Percentiles rank a stretch among this genome's conserved stretches.
These are phyloP conservation scores for Candida methanosorbosa DNA, from an alignment of 805 yeast genomes.

Conservation along the genomic window DNA sequence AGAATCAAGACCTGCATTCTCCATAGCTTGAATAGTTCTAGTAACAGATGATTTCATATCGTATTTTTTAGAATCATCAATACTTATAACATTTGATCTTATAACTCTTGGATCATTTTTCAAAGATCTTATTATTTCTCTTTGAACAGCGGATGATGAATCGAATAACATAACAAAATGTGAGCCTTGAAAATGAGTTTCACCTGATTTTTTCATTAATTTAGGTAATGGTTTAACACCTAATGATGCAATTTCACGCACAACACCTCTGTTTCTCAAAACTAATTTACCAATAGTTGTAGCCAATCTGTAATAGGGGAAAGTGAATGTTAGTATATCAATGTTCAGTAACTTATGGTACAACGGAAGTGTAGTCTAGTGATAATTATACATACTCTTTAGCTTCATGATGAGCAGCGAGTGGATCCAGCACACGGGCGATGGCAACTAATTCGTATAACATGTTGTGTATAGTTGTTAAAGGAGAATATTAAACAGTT, in stretches of 20 bases:
- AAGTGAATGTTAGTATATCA: conserved; percentile 1
- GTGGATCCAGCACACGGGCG: conserved; percentile 66
- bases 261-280: conserved; percentile 88
- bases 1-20: conserved; percentile 1
- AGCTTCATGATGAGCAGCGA: conserved; percentile 47
- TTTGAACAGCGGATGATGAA: conserved; percentile 76
- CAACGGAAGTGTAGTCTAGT: background rate
- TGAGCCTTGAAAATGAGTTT: conserved; percentile 83
- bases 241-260: conserved; percentile 70
- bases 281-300: conserved; percentile 73
- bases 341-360: too few species aligned
- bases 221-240: conserved; percentile 77
- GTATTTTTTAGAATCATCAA: conserved; percentile 41
- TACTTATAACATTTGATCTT: conserved; percentile 65
- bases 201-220: conserved; percentile 77
- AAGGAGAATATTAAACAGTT: too few species aligned
- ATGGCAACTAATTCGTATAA: conserved; percentile 85
- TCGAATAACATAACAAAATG: conserved; percentile 85
- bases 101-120: conserved; percentile 87
- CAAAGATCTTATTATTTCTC: conserved; percentile 71
- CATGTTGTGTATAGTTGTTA: too few species aligned
- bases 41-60: conserved; percentile 52
- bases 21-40: conserved; percentile 25
- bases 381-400: too few species aligned
- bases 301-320: conserved; percentile 13